Evolutionary conservation across 2,329 filamentous ascomycete species (phyloP), one percentile per base, ranked within the genome.

Genomic region (Podosphaera xanthii): DNA sequence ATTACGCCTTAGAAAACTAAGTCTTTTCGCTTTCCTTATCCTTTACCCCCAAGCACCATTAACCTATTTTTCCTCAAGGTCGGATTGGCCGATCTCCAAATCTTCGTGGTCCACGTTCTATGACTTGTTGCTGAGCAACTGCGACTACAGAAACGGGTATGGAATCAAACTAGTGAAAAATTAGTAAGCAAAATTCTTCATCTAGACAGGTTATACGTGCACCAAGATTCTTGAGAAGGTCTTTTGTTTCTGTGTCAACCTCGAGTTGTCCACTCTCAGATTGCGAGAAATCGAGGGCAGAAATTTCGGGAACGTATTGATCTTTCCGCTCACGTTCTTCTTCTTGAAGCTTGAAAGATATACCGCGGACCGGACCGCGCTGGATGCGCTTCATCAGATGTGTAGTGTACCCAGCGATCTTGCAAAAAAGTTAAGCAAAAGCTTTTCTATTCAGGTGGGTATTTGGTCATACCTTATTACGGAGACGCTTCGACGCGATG

Each of bases 271-370:
- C 92, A 72, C 78, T 85, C 79, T 97, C 92, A 74, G 86, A 88
- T 81, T 95, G 88, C 72, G 85, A 83, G 80, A 96, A 94, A 82
- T 98, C 92, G 73, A 98, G 86, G 72, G 92, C 92, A 63, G 94
- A 98, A 70, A 98, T 81, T 79, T 98, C 92, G 72, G 92, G 92
- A 67, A 98, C 92, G 80, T 96, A 98, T 81, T 98, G 92, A 81
- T 98, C 92, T 87, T 98, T 98, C 75, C 92, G 86, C 80, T 98
- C 92, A 82, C 92, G 88, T 85, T 98, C 92, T 81, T 98, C 92
- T 81, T 98, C 92, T 80, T 98, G 92, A 63, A 98, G 87, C 84
- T 98, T 98, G 90, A 98, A 98, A 76, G 94, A 98, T 78, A 98
- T 98, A 81, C 92, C 92, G 71, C 92, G 94, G 76, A 98, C 92